These are phyloP conservation scores for Solanum hybrid DNA, from an alignment of 305 asterid genomes.

Conservation along the genomic window DNA sequence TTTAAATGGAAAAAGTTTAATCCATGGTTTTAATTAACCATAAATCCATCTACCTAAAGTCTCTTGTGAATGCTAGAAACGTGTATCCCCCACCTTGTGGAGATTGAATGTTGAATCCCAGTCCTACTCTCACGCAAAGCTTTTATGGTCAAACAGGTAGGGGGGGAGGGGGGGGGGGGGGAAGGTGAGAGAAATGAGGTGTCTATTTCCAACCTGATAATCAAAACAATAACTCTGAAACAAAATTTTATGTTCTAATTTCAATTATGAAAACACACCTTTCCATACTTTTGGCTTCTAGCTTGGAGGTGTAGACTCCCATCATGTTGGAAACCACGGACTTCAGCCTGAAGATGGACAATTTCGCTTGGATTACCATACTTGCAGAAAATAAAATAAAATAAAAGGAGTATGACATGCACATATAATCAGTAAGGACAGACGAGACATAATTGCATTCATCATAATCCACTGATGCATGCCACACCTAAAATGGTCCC, in stretches of 20 bases:
- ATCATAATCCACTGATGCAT: background rate
- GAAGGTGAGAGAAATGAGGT: background rate
- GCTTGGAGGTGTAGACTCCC: slow-evolving; percentile 87
- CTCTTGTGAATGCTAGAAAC: background rate
- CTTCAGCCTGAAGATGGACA: slow-evolving; percentile 61
- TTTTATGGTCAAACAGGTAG: background rate
- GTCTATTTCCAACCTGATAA: background rate
- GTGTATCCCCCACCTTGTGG: background rate
- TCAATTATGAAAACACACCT: slow-evolving; percentile 33
- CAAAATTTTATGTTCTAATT: background rate
- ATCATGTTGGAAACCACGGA: slow-evolving; percentile 86
- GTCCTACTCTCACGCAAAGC: background rate
- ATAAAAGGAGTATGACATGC: background rate
- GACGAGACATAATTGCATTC: background rate
- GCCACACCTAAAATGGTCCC: background rate
- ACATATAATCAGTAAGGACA: too few relatives aligned
- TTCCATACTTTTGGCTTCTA: slow-evolving; percentile 92
- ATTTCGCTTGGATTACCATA: background rate
- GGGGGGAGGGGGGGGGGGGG: background rate
- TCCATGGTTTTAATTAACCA: background rate
- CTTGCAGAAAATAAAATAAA: background rate
- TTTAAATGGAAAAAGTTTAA: background rate
- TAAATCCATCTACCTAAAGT: background rate
- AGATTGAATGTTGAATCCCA: background rate
- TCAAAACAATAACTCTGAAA: background rate